Percentiles rank a stretch among this genome's conserved stretches.
Conservation (phyloP, 2,329 filamentous ascomycete species). For the Furcasterigmium furcatum region DNA sequence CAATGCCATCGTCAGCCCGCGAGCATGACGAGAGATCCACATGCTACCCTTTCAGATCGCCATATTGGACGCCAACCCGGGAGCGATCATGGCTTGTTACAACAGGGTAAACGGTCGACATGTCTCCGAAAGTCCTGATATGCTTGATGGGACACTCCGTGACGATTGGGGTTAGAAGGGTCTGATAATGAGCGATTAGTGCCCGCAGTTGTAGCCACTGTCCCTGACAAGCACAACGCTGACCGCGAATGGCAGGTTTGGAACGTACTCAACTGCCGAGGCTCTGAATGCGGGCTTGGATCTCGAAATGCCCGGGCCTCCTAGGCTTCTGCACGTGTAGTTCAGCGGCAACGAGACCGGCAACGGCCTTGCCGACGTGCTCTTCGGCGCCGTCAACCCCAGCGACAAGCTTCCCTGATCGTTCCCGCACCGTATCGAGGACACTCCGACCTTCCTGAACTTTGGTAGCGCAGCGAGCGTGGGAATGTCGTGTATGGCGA, state of each 20-base stretch:
- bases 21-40: conserved; percentile 56
- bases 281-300: conserved; percentile 47
- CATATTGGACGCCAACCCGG: conserved; percentile 46
- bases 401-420: not conserved
- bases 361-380: conserved; percentile 18
- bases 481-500: conserved; percentile 52
- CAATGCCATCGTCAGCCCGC: conserved; percentile 48
- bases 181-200: conserved; percentile 57
- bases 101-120: conserved; percentile 32
- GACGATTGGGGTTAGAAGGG: conserved; percentile 56
- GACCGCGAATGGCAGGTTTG: conserved; percentile 28
- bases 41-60: conserved; percentile 55
- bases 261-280: conserved; percentile 50
- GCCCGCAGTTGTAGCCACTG: conserved; percentile 15
- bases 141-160: conserved; percentile 42
- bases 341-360: conserved; percentile 20
- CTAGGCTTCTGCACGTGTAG: conserved; percentile 32
- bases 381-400: conserved; percentile 19
- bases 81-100: conserved; percentile 55
- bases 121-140: conserved; percentile 29
- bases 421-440: conserved; percentile 59
- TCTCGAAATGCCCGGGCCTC: conserved; percentile 57
- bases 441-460: conserved; percentile 67
- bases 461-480: conserved; percentile 35
- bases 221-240: not conserved